These are phyloP conservation scores for Hypoxylon sp. DNA, from an alignment of 2,329 filamentous ascomycete species.

Conservation along the genomic window DNA sequence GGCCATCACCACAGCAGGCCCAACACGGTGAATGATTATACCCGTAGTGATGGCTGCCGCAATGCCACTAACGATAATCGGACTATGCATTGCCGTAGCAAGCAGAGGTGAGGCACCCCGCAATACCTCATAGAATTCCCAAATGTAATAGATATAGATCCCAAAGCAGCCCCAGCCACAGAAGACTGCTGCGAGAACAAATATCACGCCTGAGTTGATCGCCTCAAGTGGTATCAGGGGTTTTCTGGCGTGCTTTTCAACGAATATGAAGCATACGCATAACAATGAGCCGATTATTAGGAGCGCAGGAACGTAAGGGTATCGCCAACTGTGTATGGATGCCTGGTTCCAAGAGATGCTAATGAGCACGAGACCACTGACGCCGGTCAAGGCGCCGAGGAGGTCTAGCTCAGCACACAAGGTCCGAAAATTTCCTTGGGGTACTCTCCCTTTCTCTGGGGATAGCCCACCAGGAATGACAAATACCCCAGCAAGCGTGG, in stretches of 20 bases:
- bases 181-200: slow-evolving; percentile 65
- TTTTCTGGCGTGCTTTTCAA: slow-evolving; percentile 64
- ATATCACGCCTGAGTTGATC: slow-evolving; percentile 63
- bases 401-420: slow-evolving; percentile 50
- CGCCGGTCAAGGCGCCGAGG: slow-evolving; percentile 58
- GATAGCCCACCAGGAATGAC: slow-evolving; percentile 47
- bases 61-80: slow-evolving; percentile 57
- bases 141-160: slow-evolving; percentile 62
- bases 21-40: slow-evolving; percentile 52
- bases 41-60: slow-evolving; percentile 54
- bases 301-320: slow-evolving; percentile 65
- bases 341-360: slow-evolving; percentile 74
- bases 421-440: slow-evolving; percentile 39
- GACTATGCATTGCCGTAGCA: slow-evolving; percentile 57
- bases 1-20: slow-evolving; percentile 53
- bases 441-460: slow-evolving; percentile 26
- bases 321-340: slow-evolving; percentile 66
- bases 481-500: slow-evolving; percentile 47
- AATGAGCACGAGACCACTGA: slow-evolving; percentile 67
- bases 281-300: slow-evolving; percentile 67
- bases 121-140: slow-evolving; percentile 59
- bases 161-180: slow-evolving; percentile 64
- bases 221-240: slow-evolving; percentile 68
- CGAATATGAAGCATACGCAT: slow-evolving; percentile 64
- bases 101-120: slow-evolving; percentile 58